Evolutionary conservation across 768 basidiomycete genomes (phyloP).

Genomic region (Suillus cothurnatus): DNA sequence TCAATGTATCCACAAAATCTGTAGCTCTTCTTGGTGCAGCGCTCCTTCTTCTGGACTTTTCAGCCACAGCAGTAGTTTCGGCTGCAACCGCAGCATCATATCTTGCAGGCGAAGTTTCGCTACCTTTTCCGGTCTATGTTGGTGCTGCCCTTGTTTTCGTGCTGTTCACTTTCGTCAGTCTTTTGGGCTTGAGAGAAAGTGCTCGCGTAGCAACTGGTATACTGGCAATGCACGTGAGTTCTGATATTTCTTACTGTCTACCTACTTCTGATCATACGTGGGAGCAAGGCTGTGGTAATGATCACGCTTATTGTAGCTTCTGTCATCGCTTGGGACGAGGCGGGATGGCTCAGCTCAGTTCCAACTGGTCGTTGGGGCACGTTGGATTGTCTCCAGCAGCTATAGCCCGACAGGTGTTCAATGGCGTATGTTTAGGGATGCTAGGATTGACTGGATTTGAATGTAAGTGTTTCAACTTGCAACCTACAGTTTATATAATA

Average conservation of each 20-base stretch:
- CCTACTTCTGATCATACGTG: not conserved
- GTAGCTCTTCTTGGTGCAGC: slow-evolving; percentile 67
- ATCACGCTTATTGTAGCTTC: slow-evolving; percentile 51
- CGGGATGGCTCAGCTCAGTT: slow-evolving; percentile 49
- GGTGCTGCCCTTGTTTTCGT: slow-evolving; percentile 56
- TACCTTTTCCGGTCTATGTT: slow-evolving; percentile 59
- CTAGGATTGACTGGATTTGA: slow-evolving; percentile 74
- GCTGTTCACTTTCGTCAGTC: slow-evolving; percentile 54
- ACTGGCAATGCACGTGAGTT: slow-evolving; percentile 59
- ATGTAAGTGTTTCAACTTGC: slow-evolving; percentile 39
- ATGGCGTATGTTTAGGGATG: slow-evolving; percentile 72
- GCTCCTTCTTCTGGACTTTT: slow-evolving; percentile 69
- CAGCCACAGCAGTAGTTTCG: slow-evolving; percentile 69
- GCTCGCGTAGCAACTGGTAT: slow-evolving; percentile 60
- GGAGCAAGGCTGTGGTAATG: slow-evolving; percentile 56
- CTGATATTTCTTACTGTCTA: not conserved
- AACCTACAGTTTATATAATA: not conserved
- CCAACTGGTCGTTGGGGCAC: slow-evolving; percentile 55
- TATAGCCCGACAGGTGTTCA: slow-evolving; percentile 53
- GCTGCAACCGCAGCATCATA: slow-evolving; percentile 73
- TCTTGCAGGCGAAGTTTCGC: slow-evolving; percentile 59
- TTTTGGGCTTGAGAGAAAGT: slow-evolving; percentile 64
- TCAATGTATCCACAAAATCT: slow-evolving; percentile 64
- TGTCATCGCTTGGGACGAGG: slow-evolving; percentile 49
- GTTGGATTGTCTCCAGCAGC: slow-evolving; percentile 29